phyloP scores from a whole-genome alignment of 2,329 filamentous ascomycete genomes.

The Drechmeria coniospora region DNA sequence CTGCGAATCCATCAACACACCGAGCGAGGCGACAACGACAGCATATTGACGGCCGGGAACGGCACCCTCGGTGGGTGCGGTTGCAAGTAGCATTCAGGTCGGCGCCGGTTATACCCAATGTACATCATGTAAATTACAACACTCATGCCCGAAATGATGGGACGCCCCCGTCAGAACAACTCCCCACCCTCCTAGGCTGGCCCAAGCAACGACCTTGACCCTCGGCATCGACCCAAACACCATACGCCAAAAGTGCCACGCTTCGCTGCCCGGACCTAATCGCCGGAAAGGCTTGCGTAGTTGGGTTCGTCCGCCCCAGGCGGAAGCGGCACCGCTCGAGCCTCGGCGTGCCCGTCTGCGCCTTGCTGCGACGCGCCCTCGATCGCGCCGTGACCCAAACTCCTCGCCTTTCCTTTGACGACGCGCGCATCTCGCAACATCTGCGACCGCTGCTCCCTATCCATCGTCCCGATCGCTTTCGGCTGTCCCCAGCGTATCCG shows the following conservation, averaged over 20 bases:
- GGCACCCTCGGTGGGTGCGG: constrained; percentile 16
- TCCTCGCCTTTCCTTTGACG: constrained; percentile 14
- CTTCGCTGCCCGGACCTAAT: constrained; percentile 31
- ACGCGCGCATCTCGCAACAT: constrained; percentile 59
- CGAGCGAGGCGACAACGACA: constrained; percentile 86
- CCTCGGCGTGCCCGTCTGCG: constrained; percentile 13
- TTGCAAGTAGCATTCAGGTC: constrained; percentile 11
- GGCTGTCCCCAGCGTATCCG: constrained; percentile 87
- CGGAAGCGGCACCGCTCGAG: constrained; percentile 49
- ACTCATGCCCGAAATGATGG: too few relatives aligned
- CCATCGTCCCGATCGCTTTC: constrained; percentile 81
- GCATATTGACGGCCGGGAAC: constrained; percentile 50
- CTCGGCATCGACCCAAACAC: constrained; percentile 16
- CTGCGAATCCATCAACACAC: constrained; percentile 82
- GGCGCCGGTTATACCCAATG: too few relatives aligned
- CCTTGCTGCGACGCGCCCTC: constrained; percentile 24
- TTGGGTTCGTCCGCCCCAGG: constrained; percentile 59
- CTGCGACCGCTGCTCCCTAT: constrained; percentile 66
- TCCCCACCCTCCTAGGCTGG: too few relatives aligned
- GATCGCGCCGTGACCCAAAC: constrained; percentile 12
- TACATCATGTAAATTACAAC: constrained; percentile 9
- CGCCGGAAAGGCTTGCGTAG: constrained; percentile 74
- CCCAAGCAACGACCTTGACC: too few relatives aligned
- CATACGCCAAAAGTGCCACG: constrained; percentile 11
- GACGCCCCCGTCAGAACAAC: too few relatives aligned